Conservation (phyloP, 805 yeast species). For the Suhomyces pyralidae region DNA sequence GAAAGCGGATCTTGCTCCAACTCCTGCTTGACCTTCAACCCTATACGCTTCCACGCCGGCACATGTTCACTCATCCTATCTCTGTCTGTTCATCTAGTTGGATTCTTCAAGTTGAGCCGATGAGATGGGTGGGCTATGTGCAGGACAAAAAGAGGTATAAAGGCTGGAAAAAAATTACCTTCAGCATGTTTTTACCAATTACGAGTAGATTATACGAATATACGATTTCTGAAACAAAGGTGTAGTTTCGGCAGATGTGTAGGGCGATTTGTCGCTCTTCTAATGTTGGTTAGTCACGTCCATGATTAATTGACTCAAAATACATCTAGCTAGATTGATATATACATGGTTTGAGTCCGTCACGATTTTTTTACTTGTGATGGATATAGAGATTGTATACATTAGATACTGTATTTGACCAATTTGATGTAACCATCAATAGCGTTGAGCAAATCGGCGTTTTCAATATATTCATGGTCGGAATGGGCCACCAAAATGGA, state of each 20-base stretch:
- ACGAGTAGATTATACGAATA: neutral
- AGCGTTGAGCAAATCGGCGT: slow-evolving; percentile 45
- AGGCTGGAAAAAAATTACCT: neutral
- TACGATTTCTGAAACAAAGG: neutral
- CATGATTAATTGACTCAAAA: slow-evolving; percentile 8
- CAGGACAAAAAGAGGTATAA: neutral
- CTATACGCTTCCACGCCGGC: slow-evolving; percentile 87
- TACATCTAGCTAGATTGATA: slow-evolving; percentile 31
- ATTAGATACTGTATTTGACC: slow-evolving; percentile 22
- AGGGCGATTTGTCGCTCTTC: neutral
- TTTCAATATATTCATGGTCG: slow-evolving; percentile 51
- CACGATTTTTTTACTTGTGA: slow-evolving; percentile 27
- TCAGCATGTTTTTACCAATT: neutral
- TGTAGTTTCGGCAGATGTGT: neutral
- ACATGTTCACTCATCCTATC: slow-evolving; percentile 17
- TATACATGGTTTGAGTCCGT: slow-evolving; percentile 48
- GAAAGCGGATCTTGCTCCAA: slow-evolving; percentile 45
- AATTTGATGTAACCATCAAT: slow-evolving; percentile 53
- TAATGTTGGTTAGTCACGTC: slow-evolving; percentile 1
- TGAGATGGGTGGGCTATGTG: neutral
- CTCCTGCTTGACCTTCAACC: slow-evolving; percentile 57
- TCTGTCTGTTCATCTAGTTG: neutral
- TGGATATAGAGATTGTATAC: slow-evolving; percentile 48
- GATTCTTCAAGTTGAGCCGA: neutral
- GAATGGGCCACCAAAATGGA: slow-evolving; percentile 60